These are phyloP conservation scores for Globisporangium nagaii DNA, from an alignment of 352 stramenopile genomes.

Conservation along the genomic window DNA sequence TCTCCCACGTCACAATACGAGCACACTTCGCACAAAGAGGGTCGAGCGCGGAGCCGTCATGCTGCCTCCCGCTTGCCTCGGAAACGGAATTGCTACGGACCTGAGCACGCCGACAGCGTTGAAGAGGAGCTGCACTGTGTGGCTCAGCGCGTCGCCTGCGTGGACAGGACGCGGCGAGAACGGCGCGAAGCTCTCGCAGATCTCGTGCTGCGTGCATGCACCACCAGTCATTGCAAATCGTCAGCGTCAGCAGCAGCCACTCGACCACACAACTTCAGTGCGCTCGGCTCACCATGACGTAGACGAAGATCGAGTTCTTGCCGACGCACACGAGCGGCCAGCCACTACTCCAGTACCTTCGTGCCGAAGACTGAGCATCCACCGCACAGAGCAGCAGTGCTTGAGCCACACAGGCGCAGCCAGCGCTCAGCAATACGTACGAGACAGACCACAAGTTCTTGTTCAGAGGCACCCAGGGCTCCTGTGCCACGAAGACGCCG, in stretches of 20 bases:
- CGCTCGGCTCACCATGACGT: conserved; percentile 45
- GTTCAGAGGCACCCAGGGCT: conserved; percentile 61
- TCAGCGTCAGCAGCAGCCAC: conserved; percentile 1
- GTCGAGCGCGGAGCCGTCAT: neutral
- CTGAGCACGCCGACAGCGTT: conserved; percentile 41
- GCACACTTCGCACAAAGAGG: neutral
- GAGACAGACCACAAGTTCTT: conserved; percentile 85
- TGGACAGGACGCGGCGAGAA: conserved; percentile 29
- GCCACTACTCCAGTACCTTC: conserved; percentile 14
- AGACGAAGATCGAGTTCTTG: conserved; percentile 73
- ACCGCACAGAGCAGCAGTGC: conserved; percentile 17
- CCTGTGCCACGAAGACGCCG: conserved; percentile 4
- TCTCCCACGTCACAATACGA: neutral
- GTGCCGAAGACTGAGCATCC: conserved; percentile 11
- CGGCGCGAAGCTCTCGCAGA: conserved; percentile 40
- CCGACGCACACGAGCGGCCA: conserved; percentile 35
- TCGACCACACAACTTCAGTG: neutral
- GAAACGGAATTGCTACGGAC: conserved; percentile 12
- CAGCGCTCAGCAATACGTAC: conserved; percentile 50
- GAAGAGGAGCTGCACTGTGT: conserved; percentile 33
- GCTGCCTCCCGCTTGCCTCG: neutral
- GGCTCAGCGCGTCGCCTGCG: conserved; percentile 7
- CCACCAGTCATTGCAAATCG: neutral
- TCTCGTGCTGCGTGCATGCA: conserved; percentile 41
- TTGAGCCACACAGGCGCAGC: conserved; percentile 25